A percentile compares a stretch with the other conserved stretches of the same genome.
phyloP scores from a whole-genome alignment of 345 rosid species.

The Linum tenue region DNA sequence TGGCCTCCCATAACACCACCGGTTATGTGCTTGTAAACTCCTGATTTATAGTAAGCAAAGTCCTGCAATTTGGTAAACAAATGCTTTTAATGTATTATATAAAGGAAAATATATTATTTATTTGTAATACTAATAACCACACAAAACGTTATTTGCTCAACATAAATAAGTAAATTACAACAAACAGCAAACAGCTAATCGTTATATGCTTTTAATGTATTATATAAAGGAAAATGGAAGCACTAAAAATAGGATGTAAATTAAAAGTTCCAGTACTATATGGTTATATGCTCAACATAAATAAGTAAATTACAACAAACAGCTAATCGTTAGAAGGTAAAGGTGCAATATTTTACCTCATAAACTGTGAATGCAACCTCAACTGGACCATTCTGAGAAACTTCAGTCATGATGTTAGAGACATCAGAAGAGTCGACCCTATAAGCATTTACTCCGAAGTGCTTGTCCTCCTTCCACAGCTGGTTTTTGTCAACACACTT shows the following conservation, averaged over 20 bases:
- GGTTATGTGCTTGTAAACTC: conserved; percentile 76
- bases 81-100: conserved; percentile 5
- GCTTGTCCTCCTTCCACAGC: conserved; percentile 71
- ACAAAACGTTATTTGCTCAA: too few relatives aligned
- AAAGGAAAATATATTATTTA: neutral
- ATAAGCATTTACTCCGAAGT: conserved; percentile 62
- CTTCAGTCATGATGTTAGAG: conserved; percentile 69
- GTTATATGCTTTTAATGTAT: too few relatives aligned
- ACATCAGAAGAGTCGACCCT: conserved; percentile 52
- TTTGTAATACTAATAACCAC: neutral
- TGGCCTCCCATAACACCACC: conserved; percentile 79
- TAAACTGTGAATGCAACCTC: conserved; percentile 86
- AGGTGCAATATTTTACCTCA: conserved; percentile 44
- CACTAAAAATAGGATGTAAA: neutral
- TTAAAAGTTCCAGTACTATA: too few relatives aligned
- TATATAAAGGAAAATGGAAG: too few relatives aligned
- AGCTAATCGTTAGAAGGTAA: conserved; percentile 1
- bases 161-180: too few relatives aligned
- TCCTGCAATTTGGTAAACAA: conserved; percentile 37
- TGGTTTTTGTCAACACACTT: conserved; percentile 63
- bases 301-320: too few relatives aligned
- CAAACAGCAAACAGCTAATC: too few relatives aligned
- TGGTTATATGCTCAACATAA: too few relatives aligned
- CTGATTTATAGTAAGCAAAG: conserved; percentile 91
- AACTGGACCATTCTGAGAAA: conserved; percentile 82